These are phyloP conservation scores for Malassezia obtusa DNA, from an alignment of 1,284 basidiomycete species.

Conservation along the genomic window DNA sequence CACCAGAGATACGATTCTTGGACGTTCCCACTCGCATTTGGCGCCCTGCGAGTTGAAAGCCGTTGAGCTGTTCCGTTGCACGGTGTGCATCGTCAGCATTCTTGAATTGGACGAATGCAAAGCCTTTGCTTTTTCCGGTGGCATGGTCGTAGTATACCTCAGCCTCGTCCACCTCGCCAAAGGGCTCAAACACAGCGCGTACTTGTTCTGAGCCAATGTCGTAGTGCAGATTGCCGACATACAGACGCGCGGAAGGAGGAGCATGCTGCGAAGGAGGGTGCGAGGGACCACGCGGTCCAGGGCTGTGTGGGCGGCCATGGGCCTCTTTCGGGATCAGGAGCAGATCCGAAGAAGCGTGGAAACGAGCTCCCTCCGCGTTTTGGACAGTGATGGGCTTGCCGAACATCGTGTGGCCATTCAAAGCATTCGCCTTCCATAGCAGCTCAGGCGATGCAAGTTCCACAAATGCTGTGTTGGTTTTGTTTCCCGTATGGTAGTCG, in stretches of 20 bases:
- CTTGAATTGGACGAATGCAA: conserved; percentile 91
- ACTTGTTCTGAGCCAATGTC: conserved; percentile 91
- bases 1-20: conserved; percentile 1
- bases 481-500: conserved; percentile 79
- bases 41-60: conserved; percentile 88
- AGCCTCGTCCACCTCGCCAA: conserved; percentile 93
- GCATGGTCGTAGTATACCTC: conserved; percentile 83
- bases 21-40: conserved; percentile 50
- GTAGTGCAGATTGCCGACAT: conserved; percentile 91
- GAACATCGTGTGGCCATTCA: conserved; percentile 91
- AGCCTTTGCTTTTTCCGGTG: conserved; percentile 91
- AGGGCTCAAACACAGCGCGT: conserved; percentile 95
- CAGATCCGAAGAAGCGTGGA: conserved; percentile 23
- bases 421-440: conserved; percentile 75
- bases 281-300: neutral
- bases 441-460: conserved; percentile 82
- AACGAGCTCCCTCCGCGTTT: conserved; percentile 78
- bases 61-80: conserved; percentile 96
- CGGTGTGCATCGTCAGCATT: conserved; percentile 81
- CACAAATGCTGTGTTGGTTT: conserved; percentile 94
- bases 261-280: conserved; percentile 48
- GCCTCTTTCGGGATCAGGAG: neutral
- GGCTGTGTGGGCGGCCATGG: conserved; percentile 7
- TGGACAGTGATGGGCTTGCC: conserved; percentile 93
- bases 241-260: conserved; percentile 61